A percentile compares a stretch with the other conserved stretches of the same genome.
phyloP scores from a whole-genome alignment of 257 asterid species.

The Phtheirospermum japonicum region DNA sequence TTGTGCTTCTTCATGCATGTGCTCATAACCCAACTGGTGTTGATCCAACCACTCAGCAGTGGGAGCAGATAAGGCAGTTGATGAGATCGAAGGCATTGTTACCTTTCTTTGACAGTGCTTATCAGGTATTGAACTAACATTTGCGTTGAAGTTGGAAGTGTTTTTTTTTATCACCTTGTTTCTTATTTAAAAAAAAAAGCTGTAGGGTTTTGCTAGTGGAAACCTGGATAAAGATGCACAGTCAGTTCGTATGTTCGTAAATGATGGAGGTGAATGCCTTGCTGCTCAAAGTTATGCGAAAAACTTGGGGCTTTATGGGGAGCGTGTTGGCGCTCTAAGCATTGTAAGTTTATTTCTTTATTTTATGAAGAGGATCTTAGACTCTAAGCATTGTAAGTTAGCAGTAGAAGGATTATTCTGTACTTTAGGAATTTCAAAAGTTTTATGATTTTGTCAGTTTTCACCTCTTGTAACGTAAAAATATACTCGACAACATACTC shows the following conservation, averaged over 20 bases:
- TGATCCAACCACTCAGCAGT: constrained; percentile 89
- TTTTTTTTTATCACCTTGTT: constrained; percentile 8
- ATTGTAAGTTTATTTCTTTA: constrained; percentile 51
- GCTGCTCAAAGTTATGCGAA: constrained; percentile 96
- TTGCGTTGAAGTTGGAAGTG: constrained; percentile 3
- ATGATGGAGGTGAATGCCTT: constrained; percentile 93
- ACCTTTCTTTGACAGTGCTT: constrained; percentile 98
- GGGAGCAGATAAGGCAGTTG: constrained; percentile 87
- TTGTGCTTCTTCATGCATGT: constrained; percentile 96
- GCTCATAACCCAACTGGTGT: constrained; percentile 99
- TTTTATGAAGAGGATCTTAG: constrained; percentile 98
- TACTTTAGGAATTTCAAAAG: background rate
- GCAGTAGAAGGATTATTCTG: constrained; percentile 9
- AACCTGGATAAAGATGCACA: constrained; percentile 90
- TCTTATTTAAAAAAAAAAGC: background rate
- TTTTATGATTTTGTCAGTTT: background rate
- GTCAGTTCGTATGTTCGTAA: constrained; percentile 76
- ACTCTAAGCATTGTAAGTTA: constrained; percentile 90
- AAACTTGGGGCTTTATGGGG: constrained; percentile 98
- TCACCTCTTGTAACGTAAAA: background rate
- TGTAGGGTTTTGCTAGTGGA: constrained; percentile 97
- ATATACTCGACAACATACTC: no score
- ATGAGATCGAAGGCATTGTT: constrained; percentile 78
- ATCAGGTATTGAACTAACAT: constrained; percentile 58
- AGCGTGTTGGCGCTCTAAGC: constrained; percentile 98